Evolutionary conservation across 805 yeast genomes (phyloP), one percentile per base, ranked within the genome.

Genomic region (Candida hungchunana): DNA sequence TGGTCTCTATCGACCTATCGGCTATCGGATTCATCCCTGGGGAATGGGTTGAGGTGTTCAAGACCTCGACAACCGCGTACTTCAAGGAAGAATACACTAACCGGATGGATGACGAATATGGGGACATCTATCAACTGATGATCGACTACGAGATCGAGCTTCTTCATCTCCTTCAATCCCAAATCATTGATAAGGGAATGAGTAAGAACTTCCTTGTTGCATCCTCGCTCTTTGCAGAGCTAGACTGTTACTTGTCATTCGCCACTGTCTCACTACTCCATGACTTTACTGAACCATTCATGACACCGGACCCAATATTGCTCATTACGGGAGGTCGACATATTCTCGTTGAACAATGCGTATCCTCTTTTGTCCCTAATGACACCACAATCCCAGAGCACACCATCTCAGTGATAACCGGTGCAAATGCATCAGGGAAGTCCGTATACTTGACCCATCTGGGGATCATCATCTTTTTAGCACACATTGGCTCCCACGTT

Each of bases 401-500:
- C 0, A 25, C 18, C 3, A 33, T 47, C 7, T 34, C 64, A 39
- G 32, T 76, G 26, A 39, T 75, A 18, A 66, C 78, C 15, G 79
- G 81, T 20, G 65, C 75, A 0, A 69, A 70, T 43, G 62, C 61
- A 20, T 67, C 75, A 3, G 79, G 81, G 0, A 76, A 76, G 43
- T 69, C 78, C 1, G 74, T 75, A 0, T 66, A 64, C 37, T 49
- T 75, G 14, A 49, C 68, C 3, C 78, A 72, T 36, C 56, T 66
- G 33, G 80, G 77, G 0, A 43, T 73, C 21, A 63, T 70, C 6
- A 69, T 71, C 0, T 66, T 61, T 32, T 43, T 76, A 29, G 67
- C 79, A 0, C 81, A 76, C 34, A 60, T 74, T 24, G 80, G 81
- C 1, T 69, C 73, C 19, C 73, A 54, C 48, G 74, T 76, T 2